These are phyloP conservation scores for Paracoccidioides brasiliensis DNA, from an alignment of 2,329 filamentous ascomycete species.

Conservation along the genomic window DNA sequence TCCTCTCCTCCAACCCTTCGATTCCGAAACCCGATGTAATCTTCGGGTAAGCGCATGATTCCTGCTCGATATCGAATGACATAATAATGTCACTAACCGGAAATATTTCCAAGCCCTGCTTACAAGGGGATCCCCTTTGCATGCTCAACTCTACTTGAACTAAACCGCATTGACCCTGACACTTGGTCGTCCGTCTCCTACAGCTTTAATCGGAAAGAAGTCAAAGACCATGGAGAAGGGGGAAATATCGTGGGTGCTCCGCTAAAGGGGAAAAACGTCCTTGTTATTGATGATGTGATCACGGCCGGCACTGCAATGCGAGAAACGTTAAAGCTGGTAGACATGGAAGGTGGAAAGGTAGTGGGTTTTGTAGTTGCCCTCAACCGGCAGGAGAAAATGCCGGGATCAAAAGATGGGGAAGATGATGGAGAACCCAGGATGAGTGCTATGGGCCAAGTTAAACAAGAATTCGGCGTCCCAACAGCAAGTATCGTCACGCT, in stretches of 20 bases:
- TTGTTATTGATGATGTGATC: constrained; percentile 94
- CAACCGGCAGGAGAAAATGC: constrained; percentile 51
- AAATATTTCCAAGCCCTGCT: constrained; percentile 43
- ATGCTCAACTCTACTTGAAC: constrained; percentile 60
- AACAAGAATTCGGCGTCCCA: constrained; percentile 26
- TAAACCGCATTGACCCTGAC: constrained; percentile 52
- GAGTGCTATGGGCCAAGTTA: constrained; percentile 3
- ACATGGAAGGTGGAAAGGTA: constrained; percentile 68
- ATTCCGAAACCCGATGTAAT: constrained; percentile 61
- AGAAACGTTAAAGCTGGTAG: constrained; percentile 82
- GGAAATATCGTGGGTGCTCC: constrained; percentile 82
- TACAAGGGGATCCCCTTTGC: constrained; percentile 97
- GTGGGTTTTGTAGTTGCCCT: constrained; percentile 80
- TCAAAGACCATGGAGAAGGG: constrained; percentile 90
- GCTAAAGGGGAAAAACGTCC: constrained; percentile 68
- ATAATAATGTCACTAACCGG: neutral
- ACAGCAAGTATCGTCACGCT: constrained; percentile 45
- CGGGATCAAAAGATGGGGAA: constrained; percentile 64
- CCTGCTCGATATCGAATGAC: neutral
- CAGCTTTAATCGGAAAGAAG: constrained; percentile 91
- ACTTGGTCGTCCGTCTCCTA: constrained; percentile 63
- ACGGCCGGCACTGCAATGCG: constrained; percentile 89
- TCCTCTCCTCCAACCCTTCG: constrained; percentile 18
- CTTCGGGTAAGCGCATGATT: constrained; percentile 43
- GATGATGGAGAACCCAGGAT: constrained; percentile 56